phyloP scores from a whole-genome alignment of 805 yeast genomes.

The Candida yuanshanica region DNA sequence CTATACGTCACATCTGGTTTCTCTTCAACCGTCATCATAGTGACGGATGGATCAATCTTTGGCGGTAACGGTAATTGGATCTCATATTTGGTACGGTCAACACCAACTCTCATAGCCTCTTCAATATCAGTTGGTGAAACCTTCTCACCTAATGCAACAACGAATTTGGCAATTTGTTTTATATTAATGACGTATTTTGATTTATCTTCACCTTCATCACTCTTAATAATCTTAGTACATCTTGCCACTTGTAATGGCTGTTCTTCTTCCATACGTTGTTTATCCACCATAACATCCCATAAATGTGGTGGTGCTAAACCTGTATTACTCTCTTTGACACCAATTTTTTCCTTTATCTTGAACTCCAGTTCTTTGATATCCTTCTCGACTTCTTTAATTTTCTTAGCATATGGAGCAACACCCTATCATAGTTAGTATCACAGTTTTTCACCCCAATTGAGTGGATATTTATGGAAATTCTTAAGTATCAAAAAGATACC shows the following conservation, averaged over 20 bases:
- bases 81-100: constrained; percentile 93
- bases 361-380: constrained; percentile 82
- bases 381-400: constrained; percentile 75
- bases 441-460: neutral
- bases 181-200: constrained; percentile 92
- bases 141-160: constrained; percentile 92
- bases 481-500: neutral
- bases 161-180: constrained; percentile 97
- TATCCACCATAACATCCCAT: constrained; percentile 98
- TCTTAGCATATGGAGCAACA: constrained; percentile 89
- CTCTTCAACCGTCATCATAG: constrained; percentile 99
- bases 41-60: constrained; percentile 93
- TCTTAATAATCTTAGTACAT: constrained; percentile 92
- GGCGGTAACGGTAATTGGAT: constrained; percentile 98
- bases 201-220: constrained; percentile 61
- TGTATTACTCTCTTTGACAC: constrained; percentile 91
- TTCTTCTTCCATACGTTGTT: constrained; percentile 86
- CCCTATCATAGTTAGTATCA: constrained; percentile 39
- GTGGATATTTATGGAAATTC: constrained; percentile 2
- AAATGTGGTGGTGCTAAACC: constrained; percentile 96
- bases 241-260: constrained; percentile 98
- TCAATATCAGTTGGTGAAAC: constrained; percentile 98
- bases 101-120: constrained; percentile 99
- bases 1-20: constrained; percentile 98
- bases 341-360: constrained; percentile 90